These are phyloP conservation scores for Nakaseomyces glabratus DNA, from an alignment of 1,139 yeast species.

Conservation along the genomic window DNA sequence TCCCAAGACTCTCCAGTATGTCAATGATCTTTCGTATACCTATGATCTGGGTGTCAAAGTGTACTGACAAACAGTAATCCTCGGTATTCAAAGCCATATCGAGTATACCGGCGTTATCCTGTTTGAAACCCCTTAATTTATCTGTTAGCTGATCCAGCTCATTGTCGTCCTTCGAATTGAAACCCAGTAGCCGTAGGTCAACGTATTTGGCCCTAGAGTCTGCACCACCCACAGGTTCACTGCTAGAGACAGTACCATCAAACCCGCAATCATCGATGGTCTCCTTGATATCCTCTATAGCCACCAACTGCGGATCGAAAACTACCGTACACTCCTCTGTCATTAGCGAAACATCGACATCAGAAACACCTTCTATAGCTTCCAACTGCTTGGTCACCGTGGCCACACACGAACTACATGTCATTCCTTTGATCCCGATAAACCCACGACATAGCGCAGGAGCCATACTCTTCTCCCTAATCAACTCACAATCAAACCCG, in stretches of 20 bases:
- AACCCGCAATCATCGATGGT: slow-evolving; percentile 71
- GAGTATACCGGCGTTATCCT: background rate
- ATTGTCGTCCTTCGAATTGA: slow-evolving; percentile 1
- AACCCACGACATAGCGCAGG: background rate
- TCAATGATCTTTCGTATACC: slow-evolving; percentile 55
- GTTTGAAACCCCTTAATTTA: background rate
- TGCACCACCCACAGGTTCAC: slow-evolving; percentile 9
- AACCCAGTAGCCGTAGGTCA: slow-evolving; percentile 7
- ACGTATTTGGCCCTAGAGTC: slow-evolving; percentile 18
- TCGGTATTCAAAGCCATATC: background rate
- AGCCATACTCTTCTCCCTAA: slow-evolving; percentile 15
- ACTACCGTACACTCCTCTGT: slow-evolving; percentile 64
- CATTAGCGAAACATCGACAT: slow-evolving; percentile 54
- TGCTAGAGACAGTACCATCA: slow-evolving; percentile 36
- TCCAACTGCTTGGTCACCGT: slow-evolving; percentile 51
- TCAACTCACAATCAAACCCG: slow-evolving; percentile 54
- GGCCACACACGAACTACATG: slow-evolving; percentile 75
- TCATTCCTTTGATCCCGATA: slow-evolving; percentile 54
- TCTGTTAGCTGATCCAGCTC: background rate
- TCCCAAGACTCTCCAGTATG: slow-evolving; percentile 41
- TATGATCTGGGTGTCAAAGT: slow-evolving; percentile 37
- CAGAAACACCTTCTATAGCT: slow-evolving; percentile 33
- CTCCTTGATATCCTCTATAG: slow-evolving; percentile 31
- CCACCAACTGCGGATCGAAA: slow-evolving; percentile 28
- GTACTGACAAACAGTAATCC: slow-evolving; percentile 22